These are phyloP conservation scores for Penicillium sp. DNA, from an alignment of 2,329 filamentous ascomycete genomes.

Conservation along the genomic window DNA sequence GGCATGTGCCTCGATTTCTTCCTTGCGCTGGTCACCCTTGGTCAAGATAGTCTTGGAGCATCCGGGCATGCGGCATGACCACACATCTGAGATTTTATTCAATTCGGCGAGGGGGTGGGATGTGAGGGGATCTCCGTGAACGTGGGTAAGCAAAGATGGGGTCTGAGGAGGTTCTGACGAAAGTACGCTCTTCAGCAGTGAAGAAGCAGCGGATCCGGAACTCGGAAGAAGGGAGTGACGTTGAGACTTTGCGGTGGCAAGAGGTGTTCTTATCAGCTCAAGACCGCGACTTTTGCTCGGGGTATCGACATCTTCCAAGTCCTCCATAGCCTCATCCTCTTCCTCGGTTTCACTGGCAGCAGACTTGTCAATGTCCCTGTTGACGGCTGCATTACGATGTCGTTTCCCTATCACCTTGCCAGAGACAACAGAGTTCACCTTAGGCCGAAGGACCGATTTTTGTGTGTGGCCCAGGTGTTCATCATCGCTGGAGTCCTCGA, in stretches of 20 bases:
- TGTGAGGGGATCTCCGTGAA: conserved; percentile 1
- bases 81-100: conserved; percentile 16
- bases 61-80: conserved; percentile 29
- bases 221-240: conserved; percentile 18
- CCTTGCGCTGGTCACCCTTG: conserved; percentile 24
- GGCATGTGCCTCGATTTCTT: conserved; percentile 28
- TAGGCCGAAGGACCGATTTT: conserved; percentile 52
- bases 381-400: conserved; percentile 37
- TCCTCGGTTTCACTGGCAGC: conserved; percentile 48
- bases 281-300: conserved; percentile 30
- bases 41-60: conserved; percentile 23
- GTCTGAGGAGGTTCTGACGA: conserved; percentile 17
- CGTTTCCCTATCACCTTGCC: conserved; percentile 48
- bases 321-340: conserved; percentile 40
- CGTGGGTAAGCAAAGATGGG: conserved; percentile 14
- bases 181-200: conserved; percentile 28
- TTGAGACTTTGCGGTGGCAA: conserved; percentile 23
- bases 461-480: conserved; percentile 40
- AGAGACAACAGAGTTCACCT: conserved; percentile 42
- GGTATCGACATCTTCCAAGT: conserved; percentile 27
- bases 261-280: conserved; percentile 30
- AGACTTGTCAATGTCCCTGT: conserved; percentile 29
- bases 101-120: conserved; percentile 11
- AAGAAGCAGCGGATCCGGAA: conserved; percentile 18
- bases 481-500: conserved; percentile 40